Conservation (phyloP, 257 asterid species). For the Datura wrightii region DNA sequence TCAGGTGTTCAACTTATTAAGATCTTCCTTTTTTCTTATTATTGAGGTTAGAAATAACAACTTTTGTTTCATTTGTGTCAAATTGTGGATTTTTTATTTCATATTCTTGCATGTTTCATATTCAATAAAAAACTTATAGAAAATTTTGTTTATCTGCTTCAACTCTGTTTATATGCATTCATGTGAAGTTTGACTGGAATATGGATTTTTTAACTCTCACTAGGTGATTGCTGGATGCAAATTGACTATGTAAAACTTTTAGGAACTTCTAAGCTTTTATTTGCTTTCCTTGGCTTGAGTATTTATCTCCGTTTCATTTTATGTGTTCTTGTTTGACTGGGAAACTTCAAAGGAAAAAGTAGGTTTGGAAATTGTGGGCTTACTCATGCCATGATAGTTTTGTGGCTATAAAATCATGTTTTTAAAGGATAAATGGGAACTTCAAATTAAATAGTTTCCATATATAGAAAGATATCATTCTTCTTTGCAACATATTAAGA, state of each 20-base stretch:
- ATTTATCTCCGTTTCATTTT: too few species aligned
- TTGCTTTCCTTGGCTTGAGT: too few species aligned
- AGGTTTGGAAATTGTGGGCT: conserved; percentile 6
- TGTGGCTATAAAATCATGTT: background rate
- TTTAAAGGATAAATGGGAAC: background rate
- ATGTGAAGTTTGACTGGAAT: conserved; percentile 11
- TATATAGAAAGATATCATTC: background rate
- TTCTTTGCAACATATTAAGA: conserved; percentile 4
- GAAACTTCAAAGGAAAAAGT: background rate
- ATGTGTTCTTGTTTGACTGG: background rate
- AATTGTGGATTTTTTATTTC: background rate
- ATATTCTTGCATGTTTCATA: conserved; percentile 8
- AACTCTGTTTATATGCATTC: background rate
- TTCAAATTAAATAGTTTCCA: background rate
- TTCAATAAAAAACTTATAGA: background rate
- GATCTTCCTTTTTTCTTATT: background rate
- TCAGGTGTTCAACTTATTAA: background rate
- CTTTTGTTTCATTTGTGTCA: background rate
- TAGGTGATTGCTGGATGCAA: background rate
- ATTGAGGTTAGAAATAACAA: background rate
- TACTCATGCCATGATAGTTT: background rate
- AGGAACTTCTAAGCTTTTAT: background rate
- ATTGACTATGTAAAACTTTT: conserved; percentile 4
- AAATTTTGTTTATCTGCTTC: background rate
- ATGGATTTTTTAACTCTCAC: conserved; percentile 9